Evolutionary conservation across 1,284 basidiomycete species (phyloP).

Genomic region (Rugosomyces carneus): DNA sequence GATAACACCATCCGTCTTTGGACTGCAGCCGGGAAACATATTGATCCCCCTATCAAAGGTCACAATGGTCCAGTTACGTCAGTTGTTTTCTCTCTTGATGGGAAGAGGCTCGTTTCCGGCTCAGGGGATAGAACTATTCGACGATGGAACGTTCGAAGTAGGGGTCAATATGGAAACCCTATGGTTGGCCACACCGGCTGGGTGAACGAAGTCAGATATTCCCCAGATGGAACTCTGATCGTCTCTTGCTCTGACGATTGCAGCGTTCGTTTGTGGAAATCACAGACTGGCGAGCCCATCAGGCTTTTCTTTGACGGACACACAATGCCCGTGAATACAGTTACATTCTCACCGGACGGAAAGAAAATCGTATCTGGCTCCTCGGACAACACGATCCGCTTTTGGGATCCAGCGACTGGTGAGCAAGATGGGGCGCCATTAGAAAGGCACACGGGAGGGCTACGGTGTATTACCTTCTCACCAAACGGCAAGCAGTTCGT

Average conservation of each 20-base stretch:
- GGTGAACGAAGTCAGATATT: background rate
- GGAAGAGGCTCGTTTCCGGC: background rate
- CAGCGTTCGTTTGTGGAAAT: background rate
- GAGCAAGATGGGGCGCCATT: background rate
- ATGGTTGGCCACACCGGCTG: background rate
- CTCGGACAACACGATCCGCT: background rate
- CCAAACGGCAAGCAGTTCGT: background rate
- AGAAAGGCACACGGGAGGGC: background rate
- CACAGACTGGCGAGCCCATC: background rate
- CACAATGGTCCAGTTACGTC: slow-evolving; percentile 5
- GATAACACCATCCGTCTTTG: slow-evolving; percentile 15
- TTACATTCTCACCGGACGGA: slow-evolving; percentile 12
- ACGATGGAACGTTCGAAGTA: background rate
- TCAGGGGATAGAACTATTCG: background rate
- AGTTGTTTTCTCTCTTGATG: slow-evolving; percentile 5
- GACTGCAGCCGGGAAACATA: slow-evolving; percentile 10
- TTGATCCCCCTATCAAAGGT: slow-evolving; percentile 3
- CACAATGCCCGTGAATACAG: background rate
- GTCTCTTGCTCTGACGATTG: slow-evolving; percentile 1
- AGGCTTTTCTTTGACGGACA: background rate
- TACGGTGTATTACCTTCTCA: background rate
- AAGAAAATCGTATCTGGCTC: slow-evolving; percentile 1
- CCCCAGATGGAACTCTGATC: background rate
- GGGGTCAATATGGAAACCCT: background rate
- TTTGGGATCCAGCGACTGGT: background rate